Evolutionary conservation across 1,284 basidiomycete species (phyloP).

Genomic region (Ustilago trichophora): DNA sequence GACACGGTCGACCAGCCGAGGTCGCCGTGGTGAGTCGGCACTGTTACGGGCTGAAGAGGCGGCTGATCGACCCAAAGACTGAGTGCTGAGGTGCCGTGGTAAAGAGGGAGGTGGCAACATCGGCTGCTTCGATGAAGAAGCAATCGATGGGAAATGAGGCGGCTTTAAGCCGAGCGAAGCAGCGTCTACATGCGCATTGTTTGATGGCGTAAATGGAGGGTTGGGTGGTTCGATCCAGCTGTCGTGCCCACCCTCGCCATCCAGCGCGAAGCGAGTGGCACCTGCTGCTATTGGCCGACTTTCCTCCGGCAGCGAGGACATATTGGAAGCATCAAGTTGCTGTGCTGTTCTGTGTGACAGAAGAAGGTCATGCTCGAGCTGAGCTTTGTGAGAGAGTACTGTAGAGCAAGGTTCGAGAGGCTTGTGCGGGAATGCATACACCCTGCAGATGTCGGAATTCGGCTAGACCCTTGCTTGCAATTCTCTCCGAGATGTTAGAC

Average conservation of each 20-base stretch:
- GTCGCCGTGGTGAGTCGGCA: constrained; percentile 15
- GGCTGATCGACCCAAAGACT: constrained; percentile 16
- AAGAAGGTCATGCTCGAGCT: neutral
- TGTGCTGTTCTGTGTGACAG: too few species aligned
- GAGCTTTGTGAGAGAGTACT: too few species aligned
- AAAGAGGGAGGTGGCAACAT: constrained; percentile 6
- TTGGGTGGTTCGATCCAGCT: constrained; percentile 21
- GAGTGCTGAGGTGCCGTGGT: constrained; percentile 17
- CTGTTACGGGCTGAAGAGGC: constrained; percentile 21
- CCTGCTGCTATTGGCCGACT: neutral
- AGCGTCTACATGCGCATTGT: neutral
- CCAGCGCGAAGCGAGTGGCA: neutral
- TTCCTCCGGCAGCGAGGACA: constrained; percentile 15
- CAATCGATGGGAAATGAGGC: neutral
- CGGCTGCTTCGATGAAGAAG: neutral
- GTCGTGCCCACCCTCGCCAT: constrained; percentile 18
- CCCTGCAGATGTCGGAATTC: constrained; percentile 7
- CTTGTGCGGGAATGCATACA: constrained; percentile 10
- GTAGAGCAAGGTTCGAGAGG: too few species aligned
- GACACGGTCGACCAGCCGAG: constrained; percentile 31
- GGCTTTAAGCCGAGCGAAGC: neutral
- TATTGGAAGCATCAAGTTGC: constrained; percentile 5
- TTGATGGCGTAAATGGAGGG: neutral
- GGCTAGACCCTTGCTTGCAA: neutral
- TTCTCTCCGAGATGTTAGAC: too few species aligned